phyloP scores from a whole-genome alignment of 2,329 filamentous ascomycete species.

The Hymenoscyphus fraxineus region DNA sequence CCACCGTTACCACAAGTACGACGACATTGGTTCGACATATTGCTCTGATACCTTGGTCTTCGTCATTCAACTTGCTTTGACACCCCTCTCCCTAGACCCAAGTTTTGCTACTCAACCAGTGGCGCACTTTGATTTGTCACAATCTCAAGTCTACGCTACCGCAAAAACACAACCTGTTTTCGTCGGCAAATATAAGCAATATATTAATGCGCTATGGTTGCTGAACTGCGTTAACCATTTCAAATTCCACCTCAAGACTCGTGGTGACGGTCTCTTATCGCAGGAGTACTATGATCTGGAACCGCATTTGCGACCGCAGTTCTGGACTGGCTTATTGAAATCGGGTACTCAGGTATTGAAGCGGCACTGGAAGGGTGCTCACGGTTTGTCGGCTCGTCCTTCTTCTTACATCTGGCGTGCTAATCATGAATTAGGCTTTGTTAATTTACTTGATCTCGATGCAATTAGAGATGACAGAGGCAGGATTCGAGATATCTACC shows the following conservation, averaged over 20 bases:
- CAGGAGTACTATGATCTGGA: constrained; percentile 37
- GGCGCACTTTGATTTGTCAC: constrained; percentile 41
- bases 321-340: constrained; percentile 39
- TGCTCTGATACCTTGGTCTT: constrained; percentile 16
- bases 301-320: constrained; percentile 38
- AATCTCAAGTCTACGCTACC: constrained; percentile 42
- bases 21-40: constrained; percentile 14
- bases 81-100: constrained; percentile 29
- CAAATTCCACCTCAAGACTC: constrained; percentile 44
- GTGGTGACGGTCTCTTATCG: constrained; percentile 38
- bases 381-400: constrained; percentile 34
- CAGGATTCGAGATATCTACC: constrained; percentile 14
- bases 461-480: constrained; percentile 19
- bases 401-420: neutral
- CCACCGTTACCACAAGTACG: constrained; percentile 9
- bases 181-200: constrained; percentile 33
- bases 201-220: constrained; percentile 44
- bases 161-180: constrained; percentile 39
- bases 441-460: constrained; percentile 21
- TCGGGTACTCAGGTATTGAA: constrained; percentile 37
- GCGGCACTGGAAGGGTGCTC: constrained; percentile 48
- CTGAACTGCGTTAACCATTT: constrained; percentile 51
- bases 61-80: constrained; percentile 30
- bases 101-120: constrained; percentile 23
- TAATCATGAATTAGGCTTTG: constrained; percentile 22